Evolutionary conservation across 129 eudicot species (phyloP), one percentile per base, ranked within the genome.

Genomic region (Rutidosis leptorrhynchoides): DNA sequence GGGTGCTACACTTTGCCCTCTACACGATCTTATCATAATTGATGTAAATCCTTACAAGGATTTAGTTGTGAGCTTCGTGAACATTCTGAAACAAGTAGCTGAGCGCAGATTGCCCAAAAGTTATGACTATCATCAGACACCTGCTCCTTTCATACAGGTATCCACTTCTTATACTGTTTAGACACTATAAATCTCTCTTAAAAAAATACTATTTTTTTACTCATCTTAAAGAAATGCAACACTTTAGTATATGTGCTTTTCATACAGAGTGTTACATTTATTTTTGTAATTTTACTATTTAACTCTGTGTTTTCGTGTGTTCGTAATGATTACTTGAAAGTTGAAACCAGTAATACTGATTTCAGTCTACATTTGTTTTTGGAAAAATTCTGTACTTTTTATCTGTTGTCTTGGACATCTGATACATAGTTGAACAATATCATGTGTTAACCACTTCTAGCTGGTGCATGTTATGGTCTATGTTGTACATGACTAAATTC

Each of bases 61-160:
- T 72, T 74, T 94, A 69, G 97, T 89, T 64, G 81, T 80, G 45
- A 94, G 97, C 81, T 84, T 89, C 71, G 99, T 89, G 29, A 89
- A 84, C 82, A 94, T 94, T 81, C 89, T 94, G 57, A 94, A 94
- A 77, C 99, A 94, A 94, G 95, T 94, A 63, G 97, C 99, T 28
- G 99, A 94, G 52, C 96, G 95, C 58, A 86, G 95, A 81, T 70
- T 94, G 76, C 99, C 99, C 17, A 94, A 94, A 79, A 87, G 87
- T 78, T 94, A 89, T 72, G 99, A 94, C 69, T 94, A 94, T 84
- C 99, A 94, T 81, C 99, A 94, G 82, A 94, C 87, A 80, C 99
- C 99, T 57, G 99, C 99, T 75, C 99, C 99, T 63, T 94, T 94
- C 79, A 84, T 94, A 77, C 99, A 94, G 97, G 99, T 84, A 76